Evolutionary conservation across 768 basidiomycete genomes (phyloP).

Genomic region (Daedaleopsis sinensis): DNA sequence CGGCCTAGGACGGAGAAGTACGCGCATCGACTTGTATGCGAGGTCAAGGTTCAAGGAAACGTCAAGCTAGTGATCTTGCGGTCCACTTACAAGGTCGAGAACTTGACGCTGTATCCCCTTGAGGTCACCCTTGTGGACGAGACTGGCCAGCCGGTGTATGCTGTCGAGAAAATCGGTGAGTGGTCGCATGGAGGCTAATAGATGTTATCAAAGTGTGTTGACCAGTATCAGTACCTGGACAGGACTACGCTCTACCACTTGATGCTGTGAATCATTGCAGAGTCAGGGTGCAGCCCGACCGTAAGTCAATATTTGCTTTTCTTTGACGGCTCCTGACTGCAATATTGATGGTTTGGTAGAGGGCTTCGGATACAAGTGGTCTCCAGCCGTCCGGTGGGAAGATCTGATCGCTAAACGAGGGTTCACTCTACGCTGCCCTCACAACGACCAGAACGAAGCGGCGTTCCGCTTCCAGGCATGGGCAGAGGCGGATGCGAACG

Average conservation of each 20-base stretch:
- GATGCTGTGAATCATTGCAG: slow-evolving; percentile 83
- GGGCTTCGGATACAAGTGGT: slow-evolving; percentile 97
- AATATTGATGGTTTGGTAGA: slow-evolving; percentile 61
- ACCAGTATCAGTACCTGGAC: slow-evolving; percentile 64
- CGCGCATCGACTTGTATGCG: slow-evolving; percentile 82
- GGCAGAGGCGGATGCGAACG: slow-evolving; percentile 72
- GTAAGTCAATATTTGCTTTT: slow-evolving; percentile 49
- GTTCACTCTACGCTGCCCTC: slow-evolving; percentile 85
- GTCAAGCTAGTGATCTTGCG: slow-evolving; percentile 93
- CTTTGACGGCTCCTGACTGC: not conserved
- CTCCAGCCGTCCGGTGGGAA: slow-evolving; percentile 84
- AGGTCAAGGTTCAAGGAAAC: slow-evolving; percentile 87
- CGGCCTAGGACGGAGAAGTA: slow-evolving; percentile 78
- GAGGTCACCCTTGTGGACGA: slow-evolving; percentile 91
- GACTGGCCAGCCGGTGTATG: slow-evolving; percentile 76
- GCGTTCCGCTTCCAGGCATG: slow-evolving; percentile 95
- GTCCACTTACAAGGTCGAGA: slow-evolving; percentile 91
- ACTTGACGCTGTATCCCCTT: slow-evolving; percentile 87
- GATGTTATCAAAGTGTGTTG: not conserved
- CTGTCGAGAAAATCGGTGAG: slow-evolving; percentile 80
- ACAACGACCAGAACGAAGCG: slow-evolving; percentile 77
- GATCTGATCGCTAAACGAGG: slow-evolving; percentile 72
- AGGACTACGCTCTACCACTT: slow-evolving; percentile 87
- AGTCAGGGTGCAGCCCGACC: slow-evolving; percentile 88
- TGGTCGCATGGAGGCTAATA: not conserved